Conservation (phyloP, 306 rosid genomes). For the Pterocarpus santalinus region DNA sequence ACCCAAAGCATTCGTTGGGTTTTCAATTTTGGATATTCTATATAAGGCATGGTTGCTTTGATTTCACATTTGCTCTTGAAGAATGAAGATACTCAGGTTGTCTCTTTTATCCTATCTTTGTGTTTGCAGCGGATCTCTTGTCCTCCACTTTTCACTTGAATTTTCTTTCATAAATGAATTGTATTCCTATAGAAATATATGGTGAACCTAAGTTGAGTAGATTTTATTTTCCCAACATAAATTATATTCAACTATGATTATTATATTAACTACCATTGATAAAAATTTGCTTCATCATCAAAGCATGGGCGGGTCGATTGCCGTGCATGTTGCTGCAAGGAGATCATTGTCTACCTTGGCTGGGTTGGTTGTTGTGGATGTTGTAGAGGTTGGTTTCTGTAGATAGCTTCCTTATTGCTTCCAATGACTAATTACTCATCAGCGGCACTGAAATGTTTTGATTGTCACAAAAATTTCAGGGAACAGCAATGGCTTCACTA, state of each 20-base stretch:
- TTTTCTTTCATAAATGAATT: constrained; percentile 17
- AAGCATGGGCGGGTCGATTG: constrained; percentile 98
- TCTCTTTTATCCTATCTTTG: not conserved
- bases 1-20: constrained; percentile 10
- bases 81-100: not conserved
- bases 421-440: constrained; percentile 36
- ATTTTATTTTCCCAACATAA: constrained; percentile 10
- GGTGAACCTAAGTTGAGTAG: constrained; percentile 30
- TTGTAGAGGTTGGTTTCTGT: constrained; percentile 83
- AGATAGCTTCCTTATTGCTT: constrained; percentile 27
- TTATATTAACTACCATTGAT: constrained; percentile 28
- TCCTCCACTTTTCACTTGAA: constrained; percentile 26
- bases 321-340: constrained; percentile 90
- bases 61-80: constrained; percentile 40
- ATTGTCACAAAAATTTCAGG: constrained; percentile 66
- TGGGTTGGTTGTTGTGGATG: constrained; percentile 96
- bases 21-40: constrained; percentile 14
- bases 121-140: not conserved
- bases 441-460: constrained; percentile 27
- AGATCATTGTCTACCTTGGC: constrained; percentile 76
- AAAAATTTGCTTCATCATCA: constrained; percentile 36
- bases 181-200: constrained; percentile 40
- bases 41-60: constrained; percentile 11
- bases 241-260: constrained; percentile 21
- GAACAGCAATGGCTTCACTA: constrained; percentile 96